phyloP scores from a whole-genome alignment of 768 basidiomycete genomes.

The Boletus rex-veris region DNA sequence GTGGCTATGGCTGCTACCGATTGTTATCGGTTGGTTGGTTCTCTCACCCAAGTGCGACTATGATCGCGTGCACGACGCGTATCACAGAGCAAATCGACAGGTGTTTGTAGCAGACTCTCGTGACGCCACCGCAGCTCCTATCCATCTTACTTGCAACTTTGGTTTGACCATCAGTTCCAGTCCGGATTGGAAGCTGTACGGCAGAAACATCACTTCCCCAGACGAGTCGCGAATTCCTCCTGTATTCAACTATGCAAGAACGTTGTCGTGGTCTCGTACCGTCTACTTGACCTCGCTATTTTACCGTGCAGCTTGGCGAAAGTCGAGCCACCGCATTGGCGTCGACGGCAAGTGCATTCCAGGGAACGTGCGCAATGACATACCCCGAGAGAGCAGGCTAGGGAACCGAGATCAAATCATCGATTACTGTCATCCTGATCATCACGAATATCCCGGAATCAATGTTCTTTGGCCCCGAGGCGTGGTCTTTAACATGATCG shows the following conservation, averaged over 20 bases:
- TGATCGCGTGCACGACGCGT: conserved; percentile 23
- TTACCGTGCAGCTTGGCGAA: conserved; percentile 17
- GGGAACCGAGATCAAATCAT: conserved; percentile 19
- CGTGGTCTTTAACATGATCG: conserved; percentile 22
- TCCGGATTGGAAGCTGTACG: neutral
- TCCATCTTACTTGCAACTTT: neutral
- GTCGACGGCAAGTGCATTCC: neutral
- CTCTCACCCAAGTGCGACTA: conserved; percentile 40
- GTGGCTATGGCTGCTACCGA: conserved; percentile 44
- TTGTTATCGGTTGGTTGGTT: conserved; percentile 41
- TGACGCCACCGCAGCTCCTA: neutral
- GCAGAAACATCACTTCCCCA: conserved; percentile 10
- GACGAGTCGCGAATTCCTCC: conserved; percentile 26
- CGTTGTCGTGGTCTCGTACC: conserved; percentile 17
- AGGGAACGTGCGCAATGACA: neutral
- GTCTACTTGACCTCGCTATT: conserved; percentile 15
- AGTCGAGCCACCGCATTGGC: neutral
- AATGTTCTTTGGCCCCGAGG: conserved; percentile 22
- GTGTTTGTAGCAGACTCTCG: neutral
- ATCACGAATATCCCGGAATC: neutral
- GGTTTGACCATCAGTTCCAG: conserved; percentile 16
- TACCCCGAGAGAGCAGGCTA: conserved; percentile 12
- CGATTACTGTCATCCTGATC: conserved; percentile 17
- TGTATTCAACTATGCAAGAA: conserved; percentile 25
- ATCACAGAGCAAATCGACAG: conserved; percentile 11